These are phyloP conservation scores for Torrubiella hemipterigena DNA, from an alignment of 2,329 filamentous ascomycete genomes.

Conservation along the genomic window DNA sequence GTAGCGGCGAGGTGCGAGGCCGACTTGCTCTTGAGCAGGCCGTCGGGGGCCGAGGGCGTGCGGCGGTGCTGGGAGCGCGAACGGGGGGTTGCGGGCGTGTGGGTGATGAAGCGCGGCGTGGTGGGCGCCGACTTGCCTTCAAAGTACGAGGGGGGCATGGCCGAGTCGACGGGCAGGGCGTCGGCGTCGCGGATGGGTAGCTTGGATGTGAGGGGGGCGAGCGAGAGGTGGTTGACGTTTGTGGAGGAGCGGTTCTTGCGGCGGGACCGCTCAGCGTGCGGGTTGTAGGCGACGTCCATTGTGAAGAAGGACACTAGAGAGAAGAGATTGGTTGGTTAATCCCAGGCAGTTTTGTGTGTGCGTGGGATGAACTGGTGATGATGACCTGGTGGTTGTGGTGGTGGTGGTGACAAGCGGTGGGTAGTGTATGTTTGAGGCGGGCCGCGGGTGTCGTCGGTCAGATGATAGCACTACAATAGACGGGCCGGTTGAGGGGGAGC, in stretches of 20 bases:
- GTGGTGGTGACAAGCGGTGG: too few species aligned
- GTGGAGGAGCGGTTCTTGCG: constrained; percentile 47
- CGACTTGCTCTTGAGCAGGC: constrained; percentile 50
- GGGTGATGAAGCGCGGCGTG: constrained; percentile 50
- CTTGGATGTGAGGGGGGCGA: constrained; percentile 52
- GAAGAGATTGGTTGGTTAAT: background rate
- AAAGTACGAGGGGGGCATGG: constrained; percentile 36
- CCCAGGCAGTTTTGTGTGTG: too few species aligned
- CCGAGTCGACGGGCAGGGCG: constrained; percentile 28
- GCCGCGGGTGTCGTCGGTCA: too few species aligned
- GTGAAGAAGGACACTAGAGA: constrained; percentile 3
- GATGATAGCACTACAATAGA: too few species aligned
- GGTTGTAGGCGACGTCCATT: constrained; percentile 52
- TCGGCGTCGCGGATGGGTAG: constrained; percentile 45
- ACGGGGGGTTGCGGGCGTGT: constrained; percentile 38
- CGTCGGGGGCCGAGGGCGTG: constrained; percentile 22
- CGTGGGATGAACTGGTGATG: too few species aligned
- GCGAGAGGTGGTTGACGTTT: constrained; percentile 47
- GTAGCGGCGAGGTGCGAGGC: constrained; percentile 37
- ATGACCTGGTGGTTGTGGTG: too few species aligned
- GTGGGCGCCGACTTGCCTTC: constrained; percentile 51
- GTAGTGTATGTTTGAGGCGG: too few species aligned
- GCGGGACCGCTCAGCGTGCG: constrained; percentile 43
- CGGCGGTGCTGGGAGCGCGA: constrained; percentile 34
- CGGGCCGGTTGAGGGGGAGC: too few species aligned